Evolutionary conservation across 129 eudicot genomes (phyloP).

Genomic region (Daucus carota): DNA sequence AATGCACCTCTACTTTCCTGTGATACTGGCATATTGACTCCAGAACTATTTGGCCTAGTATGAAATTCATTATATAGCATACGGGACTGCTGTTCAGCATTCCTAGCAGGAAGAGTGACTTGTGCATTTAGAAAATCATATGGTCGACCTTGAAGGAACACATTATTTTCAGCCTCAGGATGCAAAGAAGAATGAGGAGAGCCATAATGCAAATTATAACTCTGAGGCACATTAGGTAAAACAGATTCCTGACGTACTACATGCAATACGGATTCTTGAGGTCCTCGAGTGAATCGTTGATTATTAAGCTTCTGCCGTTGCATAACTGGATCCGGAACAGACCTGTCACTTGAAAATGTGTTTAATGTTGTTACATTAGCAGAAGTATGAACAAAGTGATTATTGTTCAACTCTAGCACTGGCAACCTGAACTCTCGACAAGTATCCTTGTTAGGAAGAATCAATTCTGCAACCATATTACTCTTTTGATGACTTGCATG

Average conservation of each 20-base stretch:
- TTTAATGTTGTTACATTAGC: slow-evolving; percentile 7
- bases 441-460: slow-evolving; percentile 16
- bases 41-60: slow-evolving; percentile 23
- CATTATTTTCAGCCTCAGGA: slow-evolving; percentile 11
- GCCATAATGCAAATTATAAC: slow-evolving; percentile 18
- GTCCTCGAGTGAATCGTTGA: slow-evolving; percentile 9
- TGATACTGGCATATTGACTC: slow-evolving; percentile 17
- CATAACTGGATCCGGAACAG: slow-evolving; percentile 23
- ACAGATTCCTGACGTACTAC: slow-evolving; percentile 18
- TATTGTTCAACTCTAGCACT: slow-evolving; percentile 13
- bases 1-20: slow-evolving; percentile 24
- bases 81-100: slow-evolving; percentile 19
- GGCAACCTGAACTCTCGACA: slow-evolving; percentile 24
- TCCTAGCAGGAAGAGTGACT: slow-evolving; percentile 16
- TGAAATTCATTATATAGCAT: slow-evolving; percentile 28
- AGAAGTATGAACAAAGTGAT: slow-evolving; percentile 17
- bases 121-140: slow-evolving; percentile 21
- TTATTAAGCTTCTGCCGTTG: slow-evolving; percentile 17
- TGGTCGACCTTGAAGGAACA: slow-evolving; percentile 17
- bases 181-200: slow-evolving; percentile 27
- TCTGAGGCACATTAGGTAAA: slow-evolving; percentile 7
- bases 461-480: slow-evolving; percentile 15
- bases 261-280: slow-evolving; percentile 18
- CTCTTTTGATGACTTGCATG: slow-evolving; percentile 21
- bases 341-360: slow-evolving; percentile 4